Conservation (phyloP, 805 yeast genomes). For the Scheffersomyces lignosus region DNA sequence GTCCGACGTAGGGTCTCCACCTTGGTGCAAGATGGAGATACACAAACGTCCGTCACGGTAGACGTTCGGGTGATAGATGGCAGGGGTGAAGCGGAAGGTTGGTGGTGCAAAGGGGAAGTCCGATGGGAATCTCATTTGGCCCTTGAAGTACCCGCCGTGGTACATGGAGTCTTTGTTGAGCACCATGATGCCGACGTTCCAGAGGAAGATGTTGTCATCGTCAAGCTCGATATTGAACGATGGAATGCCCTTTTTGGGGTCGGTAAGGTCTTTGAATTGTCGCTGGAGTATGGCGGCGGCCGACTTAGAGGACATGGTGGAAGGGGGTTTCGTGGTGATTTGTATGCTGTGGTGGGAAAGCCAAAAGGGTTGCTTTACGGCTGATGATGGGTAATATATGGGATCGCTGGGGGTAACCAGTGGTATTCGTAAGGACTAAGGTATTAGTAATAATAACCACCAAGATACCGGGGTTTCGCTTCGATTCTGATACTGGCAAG, state of each 20-base stretch:
- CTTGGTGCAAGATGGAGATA: constrained; percentile 87
- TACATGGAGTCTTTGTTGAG: constrained; percentile 84
- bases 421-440: too few species aligned
- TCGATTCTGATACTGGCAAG: too few species aligned
- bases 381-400: too few species aligned
- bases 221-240: constrained; percentile 64
- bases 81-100: constrained; percentile 85
- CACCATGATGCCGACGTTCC: constrained; percentile 93
- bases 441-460: too few species aligned
- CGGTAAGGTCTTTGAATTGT: constrained; percentile 91
- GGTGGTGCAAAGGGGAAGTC: constrained; percentile 96
- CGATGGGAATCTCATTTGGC: constrained; percentile 88
- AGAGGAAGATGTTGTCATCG: constrained; percentile 55
- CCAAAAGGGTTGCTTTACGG: background rate
- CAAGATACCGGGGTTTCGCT: too few species aligned
- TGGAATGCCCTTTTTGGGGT: constrained; percentile 74
- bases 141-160: constrained; percentile 92
- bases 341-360: constrained; percentile 1
- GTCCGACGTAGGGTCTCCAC: constrained; percentile 87
- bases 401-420: too few species aligned
- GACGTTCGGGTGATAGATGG: constrained; percentile 93
- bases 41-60: constrained; percentile 92
- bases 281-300: constrained; percentile 87
- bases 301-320: constrained; percentile 47
- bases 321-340: constrained; percentile 1